Base-by-base conservation (phyloP, 441 rosid genomes). In the Flueggea neowawraea region DNA sequence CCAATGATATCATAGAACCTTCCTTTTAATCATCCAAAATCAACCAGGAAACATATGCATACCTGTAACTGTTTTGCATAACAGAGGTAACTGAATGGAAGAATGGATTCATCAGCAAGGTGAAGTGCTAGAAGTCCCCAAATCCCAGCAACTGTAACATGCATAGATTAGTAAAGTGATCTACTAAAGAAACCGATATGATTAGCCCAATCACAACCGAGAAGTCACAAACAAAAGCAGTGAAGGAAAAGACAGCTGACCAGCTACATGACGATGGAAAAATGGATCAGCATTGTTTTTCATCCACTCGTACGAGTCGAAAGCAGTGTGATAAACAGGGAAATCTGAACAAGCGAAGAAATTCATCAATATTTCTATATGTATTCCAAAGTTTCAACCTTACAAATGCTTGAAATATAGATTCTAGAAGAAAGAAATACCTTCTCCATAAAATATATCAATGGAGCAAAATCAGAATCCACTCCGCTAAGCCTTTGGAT, bases 321-420 rank as follows among this genome's bases (percentile, higher is more conserved):
- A 87, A 32, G 93, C 97, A 6, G 98, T 93, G 78, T 93, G 98
- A 67, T 93, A 90, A 49, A 87, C 96, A 11, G 98, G 95, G 73
- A 81, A 93, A 75, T 90, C 97, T 93, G 87, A 62, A 57, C 9
- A 70, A 6, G 10, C 54, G 54, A 41, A 47, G 60, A 67, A 31
- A 58, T 50, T 49, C 31, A 60, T 60, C 33, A 51, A 6, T 50
- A 53, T 47, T 47, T 10, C 52, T 32, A 28, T 61, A 43, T 5
- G 41, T 36, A 5, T 5, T 36, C 9, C 2, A 36, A 36, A 36
- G 7, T 5, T 36, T 0, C 41, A 36, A 36, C 41, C 41, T 5
- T 36, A 36, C 28, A 31, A 50, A 43, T 15, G 36, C 13, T 55
- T n/a, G 52, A 61, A 12, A 31, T 10, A 61, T 31, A 45, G 45